Evolutionary conservation across 139 green algal genomes (phyloP), one percentile per base, ranked within the genome.

Genomic region (Trebouxia sp.): DNA sequence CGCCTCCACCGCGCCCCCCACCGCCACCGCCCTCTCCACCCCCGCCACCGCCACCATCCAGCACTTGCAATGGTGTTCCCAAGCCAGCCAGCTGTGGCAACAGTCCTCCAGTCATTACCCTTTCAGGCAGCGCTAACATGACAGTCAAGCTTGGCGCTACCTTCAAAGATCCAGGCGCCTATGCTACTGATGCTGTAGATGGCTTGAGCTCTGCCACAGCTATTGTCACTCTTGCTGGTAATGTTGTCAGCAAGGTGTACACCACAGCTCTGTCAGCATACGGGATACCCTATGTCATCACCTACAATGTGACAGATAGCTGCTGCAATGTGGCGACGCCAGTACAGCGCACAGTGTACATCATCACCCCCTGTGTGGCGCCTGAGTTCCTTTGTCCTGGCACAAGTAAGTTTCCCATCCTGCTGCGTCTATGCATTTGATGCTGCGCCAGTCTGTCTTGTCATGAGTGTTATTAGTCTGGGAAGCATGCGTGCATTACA

Each of bases 51-150:
- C 74, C 42, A 43, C 45, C 69, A 11, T 35, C 37, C 41, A 51
- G 42, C 42, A 77, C 69, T 32, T 79, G 74, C 74, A 79, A 67
- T 45, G 74, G 74, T 12, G 50, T 66, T 6, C n/a, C 47, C 42
- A 53, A 55, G 74, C 74, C 74, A 24, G 30, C 74, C 28, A 47
- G 37, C 47, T 79, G 74, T 45, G 74, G 32, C 32, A 65, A 22
- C 74, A 79, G 15, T 17, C 47, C 47, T 17, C 74, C 74, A n/a
- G 43, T 79, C 47, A 79, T 79, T 55, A n/a, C 42, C 14, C 30
- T 79, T 12, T 42, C 47, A 14, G 74, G 48, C 47, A 79, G 47
- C 74, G 14, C 45, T 17, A 79, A 55, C 74, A 67, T 79, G 45
- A 53, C 48, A n/a, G 74, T 79, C 35, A 53, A 45, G 47, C 17